A percentile compares a stretch with the other conserved stretches of the same genome.
Evolutionary conservation across 2,329 filamentous ascomycete genomes (phyloP).

Genomic region (Cyclaneusma minus): DNA sequence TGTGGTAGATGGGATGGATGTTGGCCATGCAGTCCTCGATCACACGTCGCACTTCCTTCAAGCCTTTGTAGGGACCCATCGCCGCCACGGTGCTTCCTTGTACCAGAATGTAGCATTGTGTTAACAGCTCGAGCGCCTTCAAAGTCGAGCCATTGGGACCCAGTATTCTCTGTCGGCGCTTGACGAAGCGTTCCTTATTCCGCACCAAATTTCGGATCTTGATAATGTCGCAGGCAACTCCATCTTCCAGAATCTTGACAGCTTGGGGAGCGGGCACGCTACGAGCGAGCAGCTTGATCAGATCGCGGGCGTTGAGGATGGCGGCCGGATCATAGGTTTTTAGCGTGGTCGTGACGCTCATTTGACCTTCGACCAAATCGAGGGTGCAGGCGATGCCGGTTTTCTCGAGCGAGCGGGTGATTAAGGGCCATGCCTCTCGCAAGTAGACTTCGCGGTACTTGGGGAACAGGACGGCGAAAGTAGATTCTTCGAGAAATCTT

Average conservation of each 20-base stretch:
- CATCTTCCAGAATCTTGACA: constrained; percentile 86
- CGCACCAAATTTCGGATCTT: constrained; percentile 83
- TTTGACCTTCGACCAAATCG: constrained; percentile 87
- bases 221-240: constrained; percentile 83
- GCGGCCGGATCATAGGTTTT: constrained; percentile 86
- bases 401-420: constrained; percentile 79
- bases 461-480: constrained; percentile 69
- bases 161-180: constrained; percentile 81
- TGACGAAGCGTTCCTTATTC: constrained; percentile 92
- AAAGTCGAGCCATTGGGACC: constrained; percentile 84
- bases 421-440: constrained; percentile 80
- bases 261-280: constrained; percentile 89
- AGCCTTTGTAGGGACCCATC: constrained; percentile 83
- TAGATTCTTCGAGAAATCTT: constrained; percentile 83
- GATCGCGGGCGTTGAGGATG: constrained; percentile 83
- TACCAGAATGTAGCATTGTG: constrained; percentile 81
- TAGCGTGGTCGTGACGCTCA: constrained; percentile 90
- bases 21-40: constrained; percentile 96
- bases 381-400: constrained; percentile 79
- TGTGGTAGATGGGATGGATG: constrained; percentile 77
- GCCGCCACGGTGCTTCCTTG: constrained; percentile 89
- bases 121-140: constrained; percentile 86
- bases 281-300: constrained; percentile 83
- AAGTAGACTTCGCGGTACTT: constrained; percentile 95
- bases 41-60: constrained; percentile 82